A percentile compares a stretch with the other conserved stretches of the same genome.
These are phyloP conservation scores for Schizosaccharomyces cryophilus DNA, from an alignment of 805 yeast species.

Conservation along the genomic window DNA sequence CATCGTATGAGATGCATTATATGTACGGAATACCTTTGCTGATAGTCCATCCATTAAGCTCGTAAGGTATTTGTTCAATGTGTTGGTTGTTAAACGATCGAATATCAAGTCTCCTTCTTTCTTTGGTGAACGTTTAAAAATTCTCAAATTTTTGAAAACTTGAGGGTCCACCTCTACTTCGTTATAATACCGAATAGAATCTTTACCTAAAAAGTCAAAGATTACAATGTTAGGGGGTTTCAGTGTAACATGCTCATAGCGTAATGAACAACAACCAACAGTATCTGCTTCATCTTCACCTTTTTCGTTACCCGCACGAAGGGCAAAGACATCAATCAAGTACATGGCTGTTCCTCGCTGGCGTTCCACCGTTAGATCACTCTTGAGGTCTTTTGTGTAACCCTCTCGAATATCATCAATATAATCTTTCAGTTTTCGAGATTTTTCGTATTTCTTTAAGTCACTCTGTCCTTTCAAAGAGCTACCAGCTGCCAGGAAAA, in stretches of 20 bases:
- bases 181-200: constrained; percentile 73
- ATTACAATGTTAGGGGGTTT: constrained; percentile 66
- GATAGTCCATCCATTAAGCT: constrained; percentile 79
- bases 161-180: constrained; percentile 82
- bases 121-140: constrained; percentile 75
- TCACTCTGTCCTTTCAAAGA: constrained; percentile 80
- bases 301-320: constrained; percentile 96
- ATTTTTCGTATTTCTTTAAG: constrained; percentile 77
- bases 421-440: constrained; percentile 55
- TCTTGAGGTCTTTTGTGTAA: constrained; percentile 43
- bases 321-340: constrained; percentile 71
- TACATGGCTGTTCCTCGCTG: constrained; percentile 89
- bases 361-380: constrained; percentile 56
- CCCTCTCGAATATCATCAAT: constrained; percentile 52
- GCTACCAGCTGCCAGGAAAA: constrained; percentile 72
- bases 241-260: constrained; percentile 71
- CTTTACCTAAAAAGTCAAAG: constrained; percentile 88
- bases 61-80: constrained; percentile 67
- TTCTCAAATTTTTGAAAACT: constrained; percentile 66
- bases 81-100: constrained; percentile 65
- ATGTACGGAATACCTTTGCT: constrained; percentile 92
- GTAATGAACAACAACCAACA: constrained; percentile 85
- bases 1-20: constrained; percentile 90
- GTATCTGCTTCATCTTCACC: constrained; percentile 95
- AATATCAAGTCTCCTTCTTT: constrained; percentile 78